Percentiles rank a stretch among this genome's conserved stretches.
Evolutionary conservation across 208 protist genomes (phyloP).

Genomic region (Wallacemonas sp.): DNA sequence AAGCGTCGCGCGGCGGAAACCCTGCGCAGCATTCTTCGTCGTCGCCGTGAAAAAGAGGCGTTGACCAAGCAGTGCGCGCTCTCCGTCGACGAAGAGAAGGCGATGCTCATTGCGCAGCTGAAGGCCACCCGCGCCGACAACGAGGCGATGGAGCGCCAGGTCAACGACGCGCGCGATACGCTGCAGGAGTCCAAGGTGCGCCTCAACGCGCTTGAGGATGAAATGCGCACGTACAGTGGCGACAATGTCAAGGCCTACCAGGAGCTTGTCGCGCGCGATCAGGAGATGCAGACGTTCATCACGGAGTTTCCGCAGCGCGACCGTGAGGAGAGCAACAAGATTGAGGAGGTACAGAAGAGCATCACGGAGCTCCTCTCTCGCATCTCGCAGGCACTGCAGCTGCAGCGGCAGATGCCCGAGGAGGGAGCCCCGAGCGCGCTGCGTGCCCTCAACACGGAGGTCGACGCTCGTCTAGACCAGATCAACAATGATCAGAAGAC

Average conservation of each 20-base stretch:
- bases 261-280: conserved; percentile 82
- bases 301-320: conserved; percentile 84
- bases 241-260: conserved; percentile 85
- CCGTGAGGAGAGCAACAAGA: conserved; percentile 65
- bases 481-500: conserved; percentile 84
- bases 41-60: conserved; percentile 68
- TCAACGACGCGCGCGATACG: conserved; percentile 76
- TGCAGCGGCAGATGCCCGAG: conserved; percentile 77
- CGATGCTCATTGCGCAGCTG: conserved; percentile 78
- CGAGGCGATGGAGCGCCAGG: conserved; percentile 84
- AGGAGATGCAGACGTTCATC: conserved; percentile 88
- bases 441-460: conserved; percentile 75
- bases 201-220: conserved; percentile 73
- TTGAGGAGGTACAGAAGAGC: conserved; percentile 51
- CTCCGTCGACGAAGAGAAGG: conserved; percentile 85
- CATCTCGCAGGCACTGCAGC: conserved; percentile 79
- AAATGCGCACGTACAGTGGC: conserved; percentile 86
- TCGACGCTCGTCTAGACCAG: conserved; percentile 78
- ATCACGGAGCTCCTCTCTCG: conserved; percentile 75
- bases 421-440: conserved; percentile 60
- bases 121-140: conserved; percentile 79
- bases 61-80: conserved; percentile 77
- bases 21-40: conserved; percentile 74
- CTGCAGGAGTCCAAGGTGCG: conserved; percentile 70
- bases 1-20: conserved; percentile 73